These are phyloP conservation scores for Talaromyces nanjingensis DNA, from an alignment of 495 filamentous ascomycete species.

Conservation along the genomic window DNA sequence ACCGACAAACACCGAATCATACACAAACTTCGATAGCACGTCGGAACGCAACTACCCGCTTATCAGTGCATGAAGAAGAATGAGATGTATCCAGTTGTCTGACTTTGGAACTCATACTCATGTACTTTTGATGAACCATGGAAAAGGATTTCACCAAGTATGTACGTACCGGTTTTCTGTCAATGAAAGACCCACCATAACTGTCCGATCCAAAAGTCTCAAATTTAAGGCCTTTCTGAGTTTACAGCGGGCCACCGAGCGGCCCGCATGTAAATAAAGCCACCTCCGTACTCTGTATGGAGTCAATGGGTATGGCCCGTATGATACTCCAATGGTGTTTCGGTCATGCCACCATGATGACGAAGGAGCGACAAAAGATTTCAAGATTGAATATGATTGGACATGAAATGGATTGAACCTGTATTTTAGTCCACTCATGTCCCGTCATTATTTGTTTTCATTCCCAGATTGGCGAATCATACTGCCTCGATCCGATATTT, in stretches of 20 bases:
- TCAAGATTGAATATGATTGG: background rate
- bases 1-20: background rate
- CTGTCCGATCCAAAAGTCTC: background rate
- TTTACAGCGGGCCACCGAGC: background rate
- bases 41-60: background rate
- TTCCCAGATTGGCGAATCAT: background rate
- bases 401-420: background rate
- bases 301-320: background rate
- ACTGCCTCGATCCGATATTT: background rate
- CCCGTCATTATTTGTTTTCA: background rate
- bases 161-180: constrained; percentile 2
- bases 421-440: background rate
- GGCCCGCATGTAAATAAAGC: constrained; percentile 1
- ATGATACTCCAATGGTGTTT: background rate
- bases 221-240: background rate
- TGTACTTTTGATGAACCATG: background rate
- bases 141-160: background rate
- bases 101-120: background rate
- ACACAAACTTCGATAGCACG: background rate
- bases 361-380: background rate
- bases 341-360: background rate
- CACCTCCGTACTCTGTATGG: background rate
- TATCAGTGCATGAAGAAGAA: background rate
- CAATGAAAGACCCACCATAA: background rate
- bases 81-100: background rate